Evolutionary conservation across 2,329 filamentous ascomycete species (phyloP).

Genomic region (Rhinocladiella mackenziei): DNA sequence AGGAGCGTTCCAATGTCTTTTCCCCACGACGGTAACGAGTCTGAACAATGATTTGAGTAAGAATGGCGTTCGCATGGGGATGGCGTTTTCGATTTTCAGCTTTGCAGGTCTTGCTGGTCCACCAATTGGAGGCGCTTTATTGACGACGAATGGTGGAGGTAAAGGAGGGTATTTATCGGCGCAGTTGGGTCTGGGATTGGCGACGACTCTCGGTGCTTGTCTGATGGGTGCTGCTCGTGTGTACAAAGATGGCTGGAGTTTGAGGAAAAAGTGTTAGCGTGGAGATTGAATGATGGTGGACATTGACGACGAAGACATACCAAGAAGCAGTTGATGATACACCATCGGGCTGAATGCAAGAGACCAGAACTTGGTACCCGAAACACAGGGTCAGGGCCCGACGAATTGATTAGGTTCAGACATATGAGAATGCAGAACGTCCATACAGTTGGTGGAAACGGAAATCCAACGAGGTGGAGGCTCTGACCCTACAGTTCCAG

Average conservation of each 20-base stretch:
- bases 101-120: slow-evolving; percentile 53
- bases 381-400: too few relatives aligned
- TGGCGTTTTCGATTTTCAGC: slow-evolving; percentile 51
- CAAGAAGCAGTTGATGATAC: too few relatives aligned
- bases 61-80: slow-evolving; percentile 54
- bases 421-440: too few relatives aligned
- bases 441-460: too few relatives aligned
- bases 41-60: slow-evolving; percentile 53
- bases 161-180: slow-evolving; percentile 28
- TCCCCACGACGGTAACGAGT: slow-evolving; percentile 59
- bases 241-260: slow-evolving; percentile 38
- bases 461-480: too few relatives aligned
- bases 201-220: slow-evolving; percentile 48
- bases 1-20: slow-evolving; percentile 62
- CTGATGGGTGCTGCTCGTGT: slow-evolving; percentile 45
- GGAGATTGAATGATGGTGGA: neutral
- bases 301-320: too few relatives aligned
- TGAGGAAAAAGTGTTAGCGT: slow-evolving; percentile 35
- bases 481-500: too few relatives aligned
- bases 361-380: too few relatives aligned
- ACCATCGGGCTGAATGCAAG: too few relatives aligned
- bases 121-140: slow-evolving; percentile 53
- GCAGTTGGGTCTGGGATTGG: slow-evolving; percentile 46
- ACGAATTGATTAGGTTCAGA: too few relatives aligned
- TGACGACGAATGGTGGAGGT: slow-evolving; percentile 43